Conservation (phyloP, 495 filamentous ascomycete species). For the Pyrenula massariospora region DNA sequence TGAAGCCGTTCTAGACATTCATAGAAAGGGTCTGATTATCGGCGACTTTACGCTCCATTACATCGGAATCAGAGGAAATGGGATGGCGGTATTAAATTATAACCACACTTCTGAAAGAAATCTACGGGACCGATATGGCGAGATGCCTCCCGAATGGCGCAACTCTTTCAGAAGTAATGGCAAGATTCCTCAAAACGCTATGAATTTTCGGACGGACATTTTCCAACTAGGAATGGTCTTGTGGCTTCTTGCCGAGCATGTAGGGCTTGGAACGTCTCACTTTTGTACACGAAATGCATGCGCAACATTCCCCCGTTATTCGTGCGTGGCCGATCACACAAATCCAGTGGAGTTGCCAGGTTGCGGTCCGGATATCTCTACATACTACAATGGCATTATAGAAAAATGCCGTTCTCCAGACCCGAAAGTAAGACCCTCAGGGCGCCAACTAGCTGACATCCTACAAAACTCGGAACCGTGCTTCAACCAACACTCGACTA, state of each 20-base stretch:
- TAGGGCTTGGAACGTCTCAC: not conserved
- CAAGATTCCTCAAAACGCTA: not conserved
- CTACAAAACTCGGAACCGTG: not conserved
- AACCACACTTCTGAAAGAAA: not conserved
- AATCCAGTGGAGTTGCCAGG: conserved; percentile 5
- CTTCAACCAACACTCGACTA: not conserved
- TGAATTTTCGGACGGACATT: conserved; percentile 5
- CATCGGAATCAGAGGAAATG: conserved; percentile 3
- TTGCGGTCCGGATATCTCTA: not conserved
- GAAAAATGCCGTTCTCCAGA: not conserved
- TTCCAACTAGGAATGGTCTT: conserved; percentile 6
- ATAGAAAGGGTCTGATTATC: conserved; percentile 1
- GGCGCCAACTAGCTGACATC: not conserved
- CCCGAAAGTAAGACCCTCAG: not conserved
- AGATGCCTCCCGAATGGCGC: conserved; percentile 5
- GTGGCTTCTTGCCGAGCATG: conserved; percentile 7
- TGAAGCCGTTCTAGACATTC: not conserved
- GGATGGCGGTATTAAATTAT: conserved; percentile 1
- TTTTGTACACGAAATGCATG: conserved; percentile 5
- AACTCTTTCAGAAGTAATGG: not conserved
- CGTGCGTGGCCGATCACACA: conserved; percentile 1
- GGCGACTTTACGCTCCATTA: not conserved
- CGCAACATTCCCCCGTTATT: conserved; percentile 3
- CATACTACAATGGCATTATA: not conserved
- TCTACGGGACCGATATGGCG: conserved; percentile 1